Evolutionary conservation across 2,329 filamentous ascomycete genomes (phyloP), one percentile per base, ranked within the genome.

Genomic region (Diaporthe sp.): DNA sequence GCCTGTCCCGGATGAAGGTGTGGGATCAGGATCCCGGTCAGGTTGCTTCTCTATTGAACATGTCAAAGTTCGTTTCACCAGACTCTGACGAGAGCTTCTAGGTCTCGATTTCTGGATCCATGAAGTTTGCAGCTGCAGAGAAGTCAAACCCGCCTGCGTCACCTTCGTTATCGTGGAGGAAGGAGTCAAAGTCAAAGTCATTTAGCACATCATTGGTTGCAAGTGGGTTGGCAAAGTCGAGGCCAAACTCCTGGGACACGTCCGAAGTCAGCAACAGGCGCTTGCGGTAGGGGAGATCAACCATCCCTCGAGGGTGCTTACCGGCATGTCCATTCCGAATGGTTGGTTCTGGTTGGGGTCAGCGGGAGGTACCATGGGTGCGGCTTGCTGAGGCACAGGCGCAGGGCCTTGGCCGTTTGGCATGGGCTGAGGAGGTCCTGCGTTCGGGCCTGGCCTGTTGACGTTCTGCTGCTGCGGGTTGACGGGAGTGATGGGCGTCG

Each of bases 121-220:
- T 89, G n/a, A 84, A 81, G 80, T 91, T 91, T 61, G 84, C 82
- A 34, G 85, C 84, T 22, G 86, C 82, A 77, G 85, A 85, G 79
- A 93, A 92, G 82, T 90, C 89, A 77, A 92, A 93, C 6, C 80
- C 82, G 58, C 84, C 82, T 57, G 85, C 85, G 55, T 87, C 87
- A 46, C 83, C 85, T 62, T 88, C 88, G 76, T 89, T 87, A 74
- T 89, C 87, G 77, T 93, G 90, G 10, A 93, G 84, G 85, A 93
- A 93, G 2, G 91, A 92, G 82, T 93, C 92, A 78, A 93, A 90
- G 78, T 93, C 92, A 79, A 93, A 93, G 78, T 92, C 91, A 79
- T 90, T 91, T 65, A 93, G 85, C 49, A 93, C 91, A 80, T 93
- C 88, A 72, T 84, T 84, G 8, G 87, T 86, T 76, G 86, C 85